Evolutionary conservation across 192 early-diverging fungal genomes (phyloP), one percentile per base, ranked within the genome.

Genomic region (Hyaloraphidium curvatum): DNA sequence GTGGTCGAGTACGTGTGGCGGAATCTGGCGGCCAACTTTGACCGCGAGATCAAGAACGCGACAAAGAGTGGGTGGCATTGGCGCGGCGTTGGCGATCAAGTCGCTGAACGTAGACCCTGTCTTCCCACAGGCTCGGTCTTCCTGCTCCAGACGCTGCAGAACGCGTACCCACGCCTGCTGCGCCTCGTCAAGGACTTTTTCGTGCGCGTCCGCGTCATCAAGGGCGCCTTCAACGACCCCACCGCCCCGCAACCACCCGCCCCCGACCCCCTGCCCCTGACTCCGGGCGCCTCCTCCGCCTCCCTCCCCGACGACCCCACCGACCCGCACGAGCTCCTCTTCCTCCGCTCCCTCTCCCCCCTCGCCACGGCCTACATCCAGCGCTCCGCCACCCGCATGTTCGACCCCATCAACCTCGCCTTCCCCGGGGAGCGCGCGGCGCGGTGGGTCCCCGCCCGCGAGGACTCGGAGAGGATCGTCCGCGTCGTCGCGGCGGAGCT

Each of bases 381-480:
- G 3, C 62, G 74, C 27, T 80, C 72, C 31, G 51, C 74, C 0
- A 65, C 71, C 4, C 58, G 81, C 31, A 56, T 84, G 53, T 58
- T 78, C n/a, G 82, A 84, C 30, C 66, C 70, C 13, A 65, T 84
- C 16, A 77, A 80, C 35, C 37, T 58, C 2, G 70, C 73, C 4
- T 78, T 83, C 51, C 73, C 79, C 2, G 58, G 77, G 2, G 63
- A 67, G 30, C 57, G 63, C n/a, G 27, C 64, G 7, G 50, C 56
- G 29, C 50, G 58, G 30, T 28, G 53, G 26, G 53, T 66, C 17
- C 70, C 75, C 5, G 57, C 57, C 5, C 56, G 65, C 30, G 72
- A 69, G 40, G 76, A 82, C 53, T 67, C 76, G 2, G 59, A 75
- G 27, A 77, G 68, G 50, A 54, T 83, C 2, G 60, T 71, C 19